Evolutionary conservation across 1,284 basidiomycete species (phyloP), one percentile per base, ranked within the genome.

Genomic region (Pseudomicrostroma phylloplanum): DNA sequence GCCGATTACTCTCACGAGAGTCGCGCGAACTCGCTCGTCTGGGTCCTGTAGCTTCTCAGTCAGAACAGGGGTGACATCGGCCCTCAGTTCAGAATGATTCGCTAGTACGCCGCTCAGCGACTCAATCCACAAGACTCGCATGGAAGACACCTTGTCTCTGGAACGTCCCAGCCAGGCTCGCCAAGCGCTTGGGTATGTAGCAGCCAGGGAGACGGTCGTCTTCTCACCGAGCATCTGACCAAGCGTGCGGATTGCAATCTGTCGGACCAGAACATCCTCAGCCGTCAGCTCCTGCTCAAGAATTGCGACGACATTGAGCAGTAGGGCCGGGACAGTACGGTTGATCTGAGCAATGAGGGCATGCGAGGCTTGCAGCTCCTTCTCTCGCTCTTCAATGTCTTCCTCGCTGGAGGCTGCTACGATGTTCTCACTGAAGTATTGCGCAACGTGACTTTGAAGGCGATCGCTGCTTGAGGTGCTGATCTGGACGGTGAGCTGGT

Each of bases 301-400:
- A 63, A 92, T 88, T 0, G 94, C 94, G 15, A 98, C 87, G 55
- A 96, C 91, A 76, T 89, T 92, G 71, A 90, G 86, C 0, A 98
- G 82, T 15, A 97, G 82, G 12, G 85, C 83, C 0, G 94, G 92
- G 72, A 88, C 91, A 21, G 88, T 84, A 30, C 85, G 85, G 79
- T 90, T 88, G 30, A 99, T 85, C 49, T 87, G 86, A 70, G 90
- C 87, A 78, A 98, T 88, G 64, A 96, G 87, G 49, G 86, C 84
- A 79, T 98, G 93, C 1, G 90, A 88, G 0, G 83, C 83, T 63
- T 86, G 84, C 57, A 94, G 68, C 23, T 58, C 63, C 25, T 67
- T 63, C 13, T 67, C 63, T 1, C 66, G 62, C 30, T 78, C 74
- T 30, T 68, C 63, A 36, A 65, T 64, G 23, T 76, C 72, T 51